phyloP scores from a whole-genome alignment of 75 land plant genomes.

The Sequoia sempervirens region DNA sequence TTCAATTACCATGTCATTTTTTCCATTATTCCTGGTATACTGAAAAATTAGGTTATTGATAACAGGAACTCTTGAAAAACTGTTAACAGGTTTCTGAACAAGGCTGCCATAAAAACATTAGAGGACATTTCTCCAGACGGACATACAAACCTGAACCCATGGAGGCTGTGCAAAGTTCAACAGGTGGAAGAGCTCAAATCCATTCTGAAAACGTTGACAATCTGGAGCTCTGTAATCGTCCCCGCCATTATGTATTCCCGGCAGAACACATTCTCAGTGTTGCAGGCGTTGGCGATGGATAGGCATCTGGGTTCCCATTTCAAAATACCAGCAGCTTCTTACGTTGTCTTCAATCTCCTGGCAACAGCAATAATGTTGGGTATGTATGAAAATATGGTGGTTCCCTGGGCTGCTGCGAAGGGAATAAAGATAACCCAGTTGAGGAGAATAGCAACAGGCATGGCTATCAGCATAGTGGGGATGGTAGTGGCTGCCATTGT shows the following conservation, averaged over 20 bases:
- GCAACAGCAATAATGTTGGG: not conserved
- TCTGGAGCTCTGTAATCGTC: not conserved
- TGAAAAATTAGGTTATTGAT: too few species aligned
- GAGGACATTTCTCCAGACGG: too few species aligned
- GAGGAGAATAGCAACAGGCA: not conserved
- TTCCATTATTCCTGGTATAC: too few species aligned
- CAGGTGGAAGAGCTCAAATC: constrained; percentile 1
- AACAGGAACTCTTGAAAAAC: too few species aligned
- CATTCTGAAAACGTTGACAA: not conserved
- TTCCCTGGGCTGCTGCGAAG: not conserved
- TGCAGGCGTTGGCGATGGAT: too few species aligned
- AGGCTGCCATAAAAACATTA: too few species aligned
- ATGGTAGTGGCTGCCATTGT: not conserved
- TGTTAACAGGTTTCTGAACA: too few species aligned
- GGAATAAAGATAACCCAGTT: not conserved
- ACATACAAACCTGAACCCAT: too few species aligned
- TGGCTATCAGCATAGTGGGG: not conserved
- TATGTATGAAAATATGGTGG: not conserved
- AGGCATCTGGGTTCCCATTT: not conserved
- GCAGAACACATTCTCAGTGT: too few species aligned
- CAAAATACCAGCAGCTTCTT: not conserved
- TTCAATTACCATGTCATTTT: too few species aligned
- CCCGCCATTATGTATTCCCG: not conserved
- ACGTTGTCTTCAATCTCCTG: not conserved
- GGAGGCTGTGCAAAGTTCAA: too few species aligned